Percentiles rank a stretch among this genome's conserved stretches.
phyloP scores from a whole-genome alignment of 2,329 filamentous ascomycete species.

The Biscogniauxia mediterranea region DNA sequence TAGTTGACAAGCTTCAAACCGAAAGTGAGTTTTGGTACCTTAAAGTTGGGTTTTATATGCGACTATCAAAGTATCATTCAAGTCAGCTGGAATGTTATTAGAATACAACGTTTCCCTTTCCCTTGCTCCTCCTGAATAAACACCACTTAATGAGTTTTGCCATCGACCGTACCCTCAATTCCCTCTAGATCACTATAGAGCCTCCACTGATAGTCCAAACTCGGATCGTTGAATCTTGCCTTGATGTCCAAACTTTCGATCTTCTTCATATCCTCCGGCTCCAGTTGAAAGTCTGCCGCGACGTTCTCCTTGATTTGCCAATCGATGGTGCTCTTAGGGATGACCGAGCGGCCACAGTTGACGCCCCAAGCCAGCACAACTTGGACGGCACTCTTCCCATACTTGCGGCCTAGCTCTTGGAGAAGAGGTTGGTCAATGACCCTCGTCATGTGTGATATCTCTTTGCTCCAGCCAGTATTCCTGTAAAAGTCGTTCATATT shows the following conservation, averaged over 20 bases:
- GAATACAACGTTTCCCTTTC: neutral
- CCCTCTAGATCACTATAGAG: slow-evolving; percentile 18
- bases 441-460: slow-evolving; percentile 28
- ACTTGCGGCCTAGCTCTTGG: slow-evolving; percentile 26
- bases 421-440: slow-evolving; percentile 30
- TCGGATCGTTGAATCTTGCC: slow-evolving; percentile 21
- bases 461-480: slow-evolving; percentile 30
- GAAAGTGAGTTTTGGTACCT: too few species aligned
- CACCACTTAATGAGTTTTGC: slow-evolving; percentile 1
- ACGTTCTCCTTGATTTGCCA: slow-evolving; percentile 19
- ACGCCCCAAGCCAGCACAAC: slow-evolving; percentile 37
- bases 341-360: slow-evolving; percentile 32
- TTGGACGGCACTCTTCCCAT: slow-evolving; percentile 33
- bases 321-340: slow-evolving; percentile 36
- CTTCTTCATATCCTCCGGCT: slow-evolving; percentile 10
- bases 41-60: too few species aligned
- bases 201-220: slow-evolving; percentile 26
- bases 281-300: slow-evolving; percentile 13
- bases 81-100: neutral
- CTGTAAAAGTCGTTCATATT: slow-evolving; percentile 36
- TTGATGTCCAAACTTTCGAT: slow-evolving; percentile 15
- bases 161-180: slow-evolving; percentile 3
- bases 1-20: too few species aligned
- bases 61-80: too few species aligned
- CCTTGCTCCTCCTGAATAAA: neutral